phyloP scores from a whole-genome alignment of 192 early-diverging fungal species.

The Gonapodya prolifera region DNA sequence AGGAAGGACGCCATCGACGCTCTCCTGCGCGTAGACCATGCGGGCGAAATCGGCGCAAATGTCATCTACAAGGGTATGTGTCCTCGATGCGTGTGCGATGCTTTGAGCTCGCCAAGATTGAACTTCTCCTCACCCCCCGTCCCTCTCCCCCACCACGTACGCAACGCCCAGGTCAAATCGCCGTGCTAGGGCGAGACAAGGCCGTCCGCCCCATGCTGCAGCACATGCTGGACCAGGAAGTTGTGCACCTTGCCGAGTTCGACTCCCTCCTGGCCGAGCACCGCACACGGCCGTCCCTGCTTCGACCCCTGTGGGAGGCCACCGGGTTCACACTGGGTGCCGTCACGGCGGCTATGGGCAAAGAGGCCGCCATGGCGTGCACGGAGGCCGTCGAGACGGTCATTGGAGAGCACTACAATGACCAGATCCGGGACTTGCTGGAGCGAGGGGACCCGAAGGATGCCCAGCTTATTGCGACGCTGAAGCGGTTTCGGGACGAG shows the following conservation, averaged over 20 bases:
- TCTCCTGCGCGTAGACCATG: constrained; percentile 93
- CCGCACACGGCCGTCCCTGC: constrained; percentile 70
- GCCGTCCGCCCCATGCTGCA: constrained; percentile 12
- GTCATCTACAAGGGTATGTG: constrained; percentile 75
- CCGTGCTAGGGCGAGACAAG: neutral
- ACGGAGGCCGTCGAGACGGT: constrained; percentile 96
- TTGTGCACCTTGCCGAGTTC: constrained; percentile 66
- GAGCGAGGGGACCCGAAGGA: constrained; percentile 48
- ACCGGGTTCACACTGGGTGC: constrained; percentile 78
- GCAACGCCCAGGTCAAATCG: neutral
- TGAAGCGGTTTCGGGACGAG: constrained; percentile 57
- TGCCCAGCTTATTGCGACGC: constrained; percentile 42
- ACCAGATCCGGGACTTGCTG: constrained; percentile 78
- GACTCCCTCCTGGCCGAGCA: constrained; percentile 60
- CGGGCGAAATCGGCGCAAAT: constrained; percentile 90
- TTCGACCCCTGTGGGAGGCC: constrained; percentile 76
- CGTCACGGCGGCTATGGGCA: constrained; percentile 77
- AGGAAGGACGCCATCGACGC: constrained; percentile 6
- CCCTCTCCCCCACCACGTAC: too few relatives aligned
- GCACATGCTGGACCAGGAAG: constrained; percentile 96
- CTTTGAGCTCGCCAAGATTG: too few relatives aligned
- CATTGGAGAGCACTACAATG: constrained; percentile 93
- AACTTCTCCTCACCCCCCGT: too few relatives aligned
- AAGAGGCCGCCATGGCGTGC: constrained; percentile 95
- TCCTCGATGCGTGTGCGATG: too few relatives aligned